Percentiles rank a stretch among this genome's conserved stretches.
These are phyloP conservation scores for Colletotrichum godetiae DNA, from an alignment of 2,329 filamentous ascomycete genomes.

Conservation along the genomic window DNA sequence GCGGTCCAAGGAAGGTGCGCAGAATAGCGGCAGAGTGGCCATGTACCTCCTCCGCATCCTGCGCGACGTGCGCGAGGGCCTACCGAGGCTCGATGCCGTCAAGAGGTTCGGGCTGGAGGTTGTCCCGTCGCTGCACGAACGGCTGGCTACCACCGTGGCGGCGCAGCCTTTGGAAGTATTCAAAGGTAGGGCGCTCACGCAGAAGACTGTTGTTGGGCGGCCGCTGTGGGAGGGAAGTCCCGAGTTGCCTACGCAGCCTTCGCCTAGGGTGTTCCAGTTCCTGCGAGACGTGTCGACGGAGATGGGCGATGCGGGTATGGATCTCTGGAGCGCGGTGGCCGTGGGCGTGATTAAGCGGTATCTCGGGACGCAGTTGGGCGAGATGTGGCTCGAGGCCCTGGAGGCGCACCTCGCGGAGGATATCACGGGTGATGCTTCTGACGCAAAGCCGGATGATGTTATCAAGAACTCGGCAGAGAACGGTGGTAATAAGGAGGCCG, in stretches of 20 bases:
- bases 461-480: constrained; percentile 30
- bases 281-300: constrained; percentile 71
- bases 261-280: constrained; percentile 78
- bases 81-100: constrained; percentile 65
- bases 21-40: constrained; percentile 63
- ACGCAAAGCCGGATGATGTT: constrained; percentile 30
- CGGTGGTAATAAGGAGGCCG: constrained; percentile 24
- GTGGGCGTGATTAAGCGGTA: constrained; percentile 71
- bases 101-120: constrained; percentile 69
- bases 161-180: constrained; percentile 61
- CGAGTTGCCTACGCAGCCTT: constrained; percentile 81
- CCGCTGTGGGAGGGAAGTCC: constrained; percentile 83
- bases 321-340: constrained; percentile 83
- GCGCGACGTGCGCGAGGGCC: constrained; percentile 76
- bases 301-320: constrained; percentile 79
- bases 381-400: constrained; percentile 59
- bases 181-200: constrained; percentile 51
- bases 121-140: constrained; percentile 72
- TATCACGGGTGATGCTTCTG: constrained; percentile 22
- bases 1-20: constrained; percentile 54
- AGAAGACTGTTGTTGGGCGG: constrained; percentile 67
- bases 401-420: constrained; percentile 38
- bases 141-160: constrained; percentile 67
- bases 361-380: constrained; percentile 62
- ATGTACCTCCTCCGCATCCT: constrained; percentile 79